Percentiles rank a stretch among this genome's conserved stretches.
Evolutionary conservation across 192 early-diverging fungal species (phyloP).

Genomic region (Rhizophagus clarus): DNA sequence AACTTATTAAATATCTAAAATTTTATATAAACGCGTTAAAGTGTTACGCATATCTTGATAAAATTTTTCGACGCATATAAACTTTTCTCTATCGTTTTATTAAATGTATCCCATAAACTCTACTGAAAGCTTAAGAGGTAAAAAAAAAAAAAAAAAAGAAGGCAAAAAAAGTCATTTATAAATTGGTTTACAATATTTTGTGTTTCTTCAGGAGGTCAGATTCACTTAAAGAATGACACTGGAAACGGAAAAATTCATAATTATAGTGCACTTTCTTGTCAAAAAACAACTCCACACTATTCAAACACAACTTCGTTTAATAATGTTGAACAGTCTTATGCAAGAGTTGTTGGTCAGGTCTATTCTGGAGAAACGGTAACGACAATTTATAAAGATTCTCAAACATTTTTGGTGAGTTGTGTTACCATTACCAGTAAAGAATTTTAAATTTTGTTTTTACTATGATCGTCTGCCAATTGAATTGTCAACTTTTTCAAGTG

Average conservation of each 20-base stretch:
- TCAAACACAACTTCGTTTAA: background rate
- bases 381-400: slow-evolving; percentile 22
- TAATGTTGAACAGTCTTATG: slow-evolving; percentile 5
- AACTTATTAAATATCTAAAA: background rate
- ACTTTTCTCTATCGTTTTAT: background rate
- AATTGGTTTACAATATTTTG: background rate
- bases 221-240: background rate
- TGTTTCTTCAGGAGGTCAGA: background rate
- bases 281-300: background rate
- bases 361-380: slow-evolving; percentile 17
- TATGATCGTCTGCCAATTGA: background rate
- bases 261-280: background rate
- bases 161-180: background rate
- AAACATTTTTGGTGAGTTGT: slow-evolving; percentile 24
- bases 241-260: background rate
- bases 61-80: slow-evolving; percentile 16
- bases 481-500: background rate
- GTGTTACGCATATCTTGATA: background rate
- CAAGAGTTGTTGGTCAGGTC: slow-evolving; percentile 25
- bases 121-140: background rate
- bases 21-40: slow-evolving; percentile 12
- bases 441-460: background rate
- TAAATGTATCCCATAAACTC: slow-evolving; percentile 9
- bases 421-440: slow-evolving; percentile 1
- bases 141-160: background rate